Base-by-base conservation (phyloP, 2,329 filamentous ascomycete species). In the Diaporthe capsici region DNA sequence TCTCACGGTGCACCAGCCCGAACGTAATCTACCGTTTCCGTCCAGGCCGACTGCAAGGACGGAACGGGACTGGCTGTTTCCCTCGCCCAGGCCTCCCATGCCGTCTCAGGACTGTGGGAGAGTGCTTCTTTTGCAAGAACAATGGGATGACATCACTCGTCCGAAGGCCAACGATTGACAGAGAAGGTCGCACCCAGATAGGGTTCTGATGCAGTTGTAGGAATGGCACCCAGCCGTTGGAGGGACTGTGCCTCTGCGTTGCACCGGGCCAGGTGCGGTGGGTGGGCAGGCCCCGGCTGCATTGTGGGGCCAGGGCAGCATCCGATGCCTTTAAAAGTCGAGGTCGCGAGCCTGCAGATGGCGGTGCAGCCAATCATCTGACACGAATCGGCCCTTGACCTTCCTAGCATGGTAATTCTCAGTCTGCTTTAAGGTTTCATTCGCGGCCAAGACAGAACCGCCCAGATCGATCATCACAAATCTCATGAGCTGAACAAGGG, bases 341-440 rank as follows among this genome's bases (percentile, higher is more conserved):
- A 72, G 57, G 71, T 72, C 71, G 71, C 71, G 71, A 63, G 49
- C 71, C 25, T 72, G 71, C 71, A 72, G 57, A 42, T 53, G 31
- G 57, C 70, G 31, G 57, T 20, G 22, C 57, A 42, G 71, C 71
- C 71, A 72, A 72, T 72, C 71, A 72, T 42, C 71, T 72, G 71
- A 72, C 71, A 72, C 71, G 57, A 51, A 53, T 63, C 57, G 22
- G 34, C 25, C 71, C 57, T 53, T 61, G 57, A 63, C 57, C 53
- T 72, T 72, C 71, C 71, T 53, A 61, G 57, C 39, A 72, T 51
- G 71, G 71, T 53, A 72, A 72, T 63, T 61, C 47, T 53, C 44
- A 31, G 65, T 68, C 47, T 53, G 47, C 34, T 55, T 53, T 68
- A 68, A 68, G 65, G 65, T 68, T 68, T 68, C 65, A 53, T 39